phyloP scores from a whole-genome alignment of 2,329 filamentous ascomycete species.

The Pseudocercospora eumusae region DNA sequence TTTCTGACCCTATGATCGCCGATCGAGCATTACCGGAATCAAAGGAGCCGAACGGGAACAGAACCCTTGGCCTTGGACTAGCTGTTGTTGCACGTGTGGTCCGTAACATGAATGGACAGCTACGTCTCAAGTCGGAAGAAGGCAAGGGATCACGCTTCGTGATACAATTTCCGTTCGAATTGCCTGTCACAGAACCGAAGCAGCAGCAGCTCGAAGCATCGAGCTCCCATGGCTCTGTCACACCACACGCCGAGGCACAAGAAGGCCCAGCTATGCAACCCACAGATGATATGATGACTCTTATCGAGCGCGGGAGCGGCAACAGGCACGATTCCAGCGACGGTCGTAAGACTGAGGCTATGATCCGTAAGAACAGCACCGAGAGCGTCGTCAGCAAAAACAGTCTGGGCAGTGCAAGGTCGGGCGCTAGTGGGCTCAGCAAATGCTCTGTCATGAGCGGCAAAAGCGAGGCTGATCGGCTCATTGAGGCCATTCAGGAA shows the following conservation, averaged over 20 bases:
- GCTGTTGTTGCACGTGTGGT: conserved; percentile 84
- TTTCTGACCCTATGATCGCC: conserved; percentile 37
- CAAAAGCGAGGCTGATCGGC: conserved; percentile 66
- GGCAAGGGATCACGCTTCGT: conserved; percentile 81
- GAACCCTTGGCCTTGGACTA: conserved; percentile 75
- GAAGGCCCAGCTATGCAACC: conserved; percentile 23
- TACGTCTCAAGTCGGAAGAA: conserved; percentile 79
- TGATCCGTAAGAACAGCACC: conserved; percentile 42
- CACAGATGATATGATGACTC: conserved; percentile 57
- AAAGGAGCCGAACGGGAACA: conserved; percentile 36
- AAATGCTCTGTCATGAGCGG: conserved; percentile 43
- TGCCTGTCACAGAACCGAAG: conserved; percentile 51
- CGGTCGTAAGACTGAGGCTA: conserved; percentile 4
- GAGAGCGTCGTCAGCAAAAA: conserved; percentile 54
- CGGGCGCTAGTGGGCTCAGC: conserved; percentile 39
- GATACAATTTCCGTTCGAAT: conserved; percentile 72
- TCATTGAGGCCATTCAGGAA: conserved; percentile 71
- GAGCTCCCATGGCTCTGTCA: conserved; percentile 30
- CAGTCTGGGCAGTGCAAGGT: conserved; percentile 52
- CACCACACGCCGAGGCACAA: conserved; percentile 28
- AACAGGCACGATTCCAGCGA: conserved; percentile 26
- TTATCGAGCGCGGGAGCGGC: conserved; percentile 55
- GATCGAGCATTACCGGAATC: conserved; percentile 38
- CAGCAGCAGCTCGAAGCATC: conserved; percentile 24
- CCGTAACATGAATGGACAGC: conserved; percentile 86